A percentile compares a stretch with the other conserved stretches of the same genome.
phyloP scores from a whole-genome alignment of 1,284 basidiomycete species.

The Ceratobasidium theobromae region DNA sequence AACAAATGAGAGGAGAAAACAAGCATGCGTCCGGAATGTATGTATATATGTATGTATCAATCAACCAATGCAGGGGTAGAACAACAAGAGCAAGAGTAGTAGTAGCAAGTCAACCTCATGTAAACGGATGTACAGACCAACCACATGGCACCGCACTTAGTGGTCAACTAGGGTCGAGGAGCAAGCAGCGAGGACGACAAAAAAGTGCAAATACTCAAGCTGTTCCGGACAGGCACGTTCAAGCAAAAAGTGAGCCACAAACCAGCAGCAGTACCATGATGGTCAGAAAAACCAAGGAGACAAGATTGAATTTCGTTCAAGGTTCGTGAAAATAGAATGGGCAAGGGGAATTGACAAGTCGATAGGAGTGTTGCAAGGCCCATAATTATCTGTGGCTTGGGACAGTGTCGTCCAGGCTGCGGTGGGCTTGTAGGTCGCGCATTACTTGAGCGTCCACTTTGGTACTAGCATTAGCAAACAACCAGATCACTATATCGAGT shows the following conservation, averaged over 20 bases:
- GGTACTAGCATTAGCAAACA: slow-evolving; percentile 41
- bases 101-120: background rate
- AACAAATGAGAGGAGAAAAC: slow-evolving; percentile 21
- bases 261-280: background rate
- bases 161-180: background rate
- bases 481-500: slow-evolving; percentile 28
- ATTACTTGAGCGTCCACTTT: slow-evolving; percentile 84
- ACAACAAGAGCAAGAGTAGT: background rate
- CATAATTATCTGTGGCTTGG: slow-evolving; percentile 24
- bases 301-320: slow-evolving; percentile 26
- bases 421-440: slow-evolving; percentile 82
- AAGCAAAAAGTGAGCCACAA: background rate
- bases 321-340: slow-evolving; percentile 16
- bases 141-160: slow-evolving; percentile 1
- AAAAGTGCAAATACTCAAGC: background rate
- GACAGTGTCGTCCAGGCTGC: slow-evolving; percentile 61
- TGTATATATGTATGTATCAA: slow-evolving; percentile 31
- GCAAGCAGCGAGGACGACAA: background rate
- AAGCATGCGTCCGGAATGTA: slow-evolving; percentile 30
- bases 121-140: slow-evolving; percentile 3
- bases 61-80: slow-evolving; percentile 24
- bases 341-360: background rate
- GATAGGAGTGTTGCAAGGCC: background rate
- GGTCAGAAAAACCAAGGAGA: background rate
- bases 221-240: slow-evolving; percentile 1